Base-by-base conservation (phyloP, 164 flowering plant species). In the Echeveria elegans region DNA sequence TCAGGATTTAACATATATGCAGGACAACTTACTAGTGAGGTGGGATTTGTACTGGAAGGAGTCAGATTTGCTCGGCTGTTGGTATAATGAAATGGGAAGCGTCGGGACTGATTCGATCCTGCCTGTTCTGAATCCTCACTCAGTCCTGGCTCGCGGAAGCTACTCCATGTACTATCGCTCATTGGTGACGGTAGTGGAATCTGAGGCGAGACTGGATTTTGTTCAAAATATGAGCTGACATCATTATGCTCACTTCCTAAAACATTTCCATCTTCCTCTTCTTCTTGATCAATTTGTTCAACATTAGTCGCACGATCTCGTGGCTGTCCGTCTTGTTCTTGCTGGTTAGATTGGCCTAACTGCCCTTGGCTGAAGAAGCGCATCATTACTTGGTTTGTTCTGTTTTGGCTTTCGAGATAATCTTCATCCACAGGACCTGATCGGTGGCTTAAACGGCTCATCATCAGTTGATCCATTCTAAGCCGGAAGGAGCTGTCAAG, bases 381-480 rank as follows among this genome's bases (percentile, higher is more conserved):
- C 65, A 69, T 63, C 56, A 74, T 37, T 48, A 72, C 32, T 32
- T 71, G 70, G 15, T 59, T 56, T 26, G 40, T 53, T 43, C 52
- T 63, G n/a, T 68, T 71, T 56, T 70, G 65, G 59, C 21, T 32
- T 63, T 19, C 29, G 12, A 4, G 24, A 29, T 61, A 34, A 2
- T 32, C 65, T 63, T 63, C 65, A 10, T 19, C 43, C 4, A 5
- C 65, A 29, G 45, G 45, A 6, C 29, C 72, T 30, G 24, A 70
- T 15, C 68, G 69, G 1, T 66, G 64, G 16, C 26, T 40, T 1
- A 60, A 65, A 28, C 66, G 70, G 58, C 76, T 74, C 36, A 67
- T 45, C 80, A 92, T 78, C 70, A 89, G 62, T 53, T 68, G 77
- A 66, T 94, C 95, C 82, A 94, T 91, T 73, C 71, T 79, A 0